Conservation (phyloP, 2,329 filamentous ascomycete species). For the Diaporthe eres region DNA sequence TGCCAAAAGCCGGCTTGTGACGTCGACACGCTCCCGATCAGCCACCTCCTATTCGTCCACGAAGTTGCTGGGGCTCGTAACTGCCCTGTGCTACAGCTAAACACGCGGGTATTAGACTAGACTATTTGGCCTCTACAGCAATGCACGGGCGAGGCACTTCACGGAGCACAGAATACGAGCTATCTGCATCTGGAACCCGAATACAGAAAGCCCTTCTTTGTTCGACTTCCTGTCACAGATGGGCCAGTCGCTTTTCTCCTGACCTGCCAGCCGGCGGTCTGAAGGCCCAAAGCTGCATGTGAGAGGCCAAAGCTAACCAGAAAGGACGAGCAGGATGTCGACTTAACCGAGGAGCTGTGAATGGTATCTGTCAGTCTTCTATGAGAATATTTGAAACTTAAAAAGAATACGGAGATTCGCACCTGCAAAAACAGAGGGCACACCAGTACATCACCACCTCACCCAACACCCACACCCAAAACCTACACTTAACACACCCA, state of each 20-base stretch:
- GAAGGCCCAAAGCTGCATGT: neutral
- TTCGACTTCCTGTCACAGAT: neutral
- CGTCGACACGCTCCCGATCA: conserved; percentile 35
- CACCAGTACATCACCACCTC: too few relatives aligned
- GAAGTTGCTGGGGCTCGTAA: neutral
- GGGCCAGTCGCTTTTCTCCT: neutral
- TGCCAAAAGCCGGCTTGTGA: conserved; percentile 28
- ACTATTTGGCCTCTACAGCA: neutral
- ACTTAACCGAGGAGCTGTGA: neutral
- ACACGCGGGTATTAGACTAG: neutral
- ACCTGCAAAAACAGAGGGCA: too few relatives aligned
- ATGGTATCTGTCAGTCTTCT: neutral
- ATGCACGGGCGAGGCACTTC: conserved; percentile 1
- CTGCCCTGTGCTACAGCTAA: neutral
- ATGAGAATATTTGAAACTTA: neutral
- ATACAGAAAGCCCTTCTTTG: conserved; percentile 3
- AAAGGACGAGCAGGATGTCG: neutral
- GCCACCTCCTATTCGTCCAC: conserved; percentile 39
- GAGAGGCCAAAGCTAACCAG: neutral
- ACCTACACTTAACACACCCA: too few relatives aligned
- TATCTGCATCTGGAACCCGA: neutral
- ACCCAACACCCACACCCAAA: too few relatives aligned
- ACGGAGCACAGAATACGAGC: conserved; percentile 27
- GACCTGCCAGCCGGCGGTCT: neutral
- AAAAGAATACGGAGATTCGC: too few relatives aligned